Percentiles rank a stretch among this genome's conserved stretches.
These are phyloP conservation scores for Articulospora tetracladia DNA, from an alignment of 495 filamentous ascomycete genomes.

Conservation along the genomic window DNA sequence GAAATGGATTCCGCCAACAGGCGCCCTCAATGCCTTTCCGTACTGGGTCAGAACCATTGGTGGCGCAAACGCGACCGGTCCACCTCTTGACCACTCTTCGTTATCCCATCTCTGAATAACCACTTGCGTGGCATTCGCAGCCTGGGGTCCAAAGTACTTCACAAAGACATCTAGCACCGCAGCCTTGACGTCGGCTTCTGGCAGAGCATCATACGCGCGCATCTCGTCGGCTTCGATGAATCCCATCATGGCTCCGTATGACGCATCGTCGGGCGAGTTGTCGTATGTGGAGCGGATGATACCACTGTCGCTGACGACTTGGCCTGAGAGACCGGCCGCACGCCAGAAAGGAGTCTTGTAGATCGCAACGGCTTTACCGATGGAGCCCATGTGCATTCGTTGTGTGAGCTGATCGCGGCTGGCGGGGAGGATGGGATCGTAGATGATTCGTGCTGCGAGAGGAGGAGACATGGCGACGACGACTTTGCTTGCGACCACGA, in stretches of 20 bases:
- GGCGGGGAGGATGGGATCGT: slow-evolving; percentile 3
- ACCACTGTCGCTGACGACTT: slow-evolving; percentile 12
- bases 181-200: slow-evolving; percentile 1
- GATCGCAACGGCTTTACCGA: slow-evolving; percentile 32
- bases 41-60: not conserved
- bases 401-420: slow-evolving; percentile 3
- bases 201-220: not conserved
- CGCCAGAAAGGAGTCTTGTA: slow-evolving; percentile 39
- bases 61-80: slow-evolving; percentile 10
- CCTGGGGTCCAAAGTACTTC: slow-evolving; percentile 1
- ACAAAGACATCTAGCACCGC: not conserved
- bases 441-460: not conserved
- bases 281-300: slow-evolving; percentile 1
- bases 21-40: slow-evolving; percentile 1
- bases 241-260: slow-evolving; percentile 4
- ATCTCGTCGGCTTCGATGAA: slow-evolving; percentile 11
- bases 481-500: not conserved
- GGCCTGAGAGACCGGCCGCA: slow-evolving; percentile 29
- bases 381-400: slow-evolving; percentile 1
- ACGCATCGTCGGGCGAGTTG: not conserved
- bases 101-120: slow-evolving; percentile 17
- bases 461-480: slow-evolving; percentile 9
- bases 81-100: slow-evolving; percentile 21
- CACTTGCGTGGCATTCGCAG: not conserved
- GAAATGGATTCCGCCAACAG: slow-evolving; percentile 31